phyloP scores from a whole-genome alignment of 768 basidiomycete species.

The Imleria badia region DNA sequence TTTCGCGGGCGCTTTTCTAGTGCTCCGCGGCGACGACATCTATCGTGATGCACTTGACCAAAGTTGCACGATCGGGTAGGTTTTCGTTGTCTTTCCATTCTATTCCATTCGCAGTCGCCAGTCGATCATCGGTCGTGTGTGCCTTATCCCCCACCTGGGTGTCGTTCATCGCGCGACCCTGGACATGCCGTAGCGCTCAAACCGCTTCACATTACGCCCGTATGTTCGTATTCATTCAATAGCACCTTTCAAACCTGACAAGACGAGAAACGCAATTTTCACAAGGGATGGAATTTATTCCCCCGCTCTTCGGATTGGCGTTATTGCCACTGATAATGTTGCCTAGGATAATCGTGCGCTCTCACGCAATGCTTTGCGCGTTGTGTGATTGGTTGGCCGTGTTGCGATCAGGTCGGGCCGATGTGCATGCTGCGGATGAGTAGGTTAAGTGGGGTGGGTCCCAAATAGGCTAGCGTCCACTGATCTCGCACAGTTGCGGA shows the following conservation, averaged over 20 bases:
- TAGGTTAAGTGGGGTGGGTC: neutral
- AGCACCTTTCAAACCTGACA: neutral
- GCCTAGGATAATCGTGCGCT: neutral
- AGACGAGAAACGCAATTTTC: neutral
- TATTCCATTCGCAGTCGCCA: neutral
- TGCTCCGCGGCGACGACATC: neutral
- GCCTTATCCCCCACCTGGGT: too few species aligned
- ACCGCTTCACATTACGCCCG: neutral
- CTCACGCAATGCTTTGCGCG: neutral
- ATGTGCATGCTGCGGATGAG: neutral
- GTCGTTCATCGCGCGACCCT: neutral
- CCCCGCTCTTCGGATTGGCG: neutral
- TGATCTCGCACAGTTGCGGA: too few species aligned
- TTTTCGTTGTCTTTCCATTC: too few species aligned
- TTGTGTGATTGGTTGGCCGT: neutral
- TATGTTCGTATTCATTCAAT: neutral
- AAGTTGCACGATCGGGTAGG: neutral
- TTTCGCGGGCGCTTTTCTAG: neutral
- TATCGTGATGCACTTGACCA: neutral
- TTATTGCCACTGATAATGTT: neutral
- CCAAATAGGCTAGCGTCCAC: neutral
- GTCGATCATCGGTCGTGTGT: too few species aligned
- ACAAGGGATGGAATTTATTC: neutral
- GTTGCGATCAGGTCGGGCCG: neutral
- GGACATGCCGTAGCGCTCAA: neutral